These are phyloP conservation scores for Metschnikowia borealis DNA, from an alignment of 805 yeast species.

Conservation along the genomic window DNA sequence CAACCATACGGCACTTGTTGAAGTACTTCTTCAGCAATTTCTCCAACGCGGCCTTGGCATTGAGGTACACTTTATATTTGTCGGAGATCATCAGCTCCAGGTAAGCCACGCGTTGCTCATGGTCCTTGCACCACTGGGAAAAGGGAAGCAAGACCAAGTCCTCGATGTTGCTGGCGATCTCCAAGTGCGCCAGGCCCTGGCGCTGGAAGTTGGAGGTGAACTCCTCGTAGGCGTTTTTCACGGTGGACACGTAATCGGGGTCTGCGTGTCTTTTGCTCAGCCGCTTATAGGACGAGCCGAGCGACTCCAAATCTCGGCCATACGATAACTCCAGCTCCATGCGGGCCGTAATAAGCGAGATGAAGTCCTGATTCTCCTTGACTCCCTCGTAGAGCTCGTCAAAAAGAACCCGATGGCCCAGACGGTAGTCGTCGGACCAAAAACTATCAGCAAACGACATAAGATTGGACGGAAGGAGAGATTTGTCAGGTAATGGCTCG, in stretches of 20 bases:
- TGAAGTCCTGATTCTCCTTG: slow-evolving; percentile 65
- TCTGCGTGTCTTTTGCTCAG: slow-evolving; percentile 37
- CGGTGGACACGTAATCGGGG: slow-evolving; percentile 61
- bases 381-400: slow-evolving; percentile 57
- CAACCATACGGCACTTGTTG: slow-evolving; percentile 71
- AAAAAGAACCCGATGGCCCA: slow-evolving; percentile 51
- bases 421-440: slow-evolving; percentile 66
- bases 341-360: slow-evolving; percentile 59
- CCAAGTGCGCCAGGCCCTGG: slow-evolving; percentile 57
- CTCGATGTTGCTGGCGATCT: slow-evolving; percentile 59
- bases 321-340: slow-evolving; percentile 69
- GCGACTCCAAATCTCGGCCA: slow-evolving; percentile 50
- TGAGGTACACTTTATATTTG: slow-evolving; percentile 51
- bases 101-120: slow-evolving; percentile 59
- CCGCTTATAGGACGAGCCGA: slow-evolving; percentile 39
- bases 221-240: slow-evolving; percentile 60
- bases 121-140: slow-evolving; percentile 69
- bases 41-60: slow-evolving; percentile 45
- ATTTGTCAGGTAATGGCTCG: too few species aligned
- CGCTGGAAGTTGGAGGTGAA: slow-evolving; percentile 49
- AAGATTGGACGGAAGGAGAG: background rate
- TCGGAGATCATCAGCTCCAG: slow-evolving; percentile 51
- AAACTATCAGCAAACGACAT: slow-evolving; percentile 71
- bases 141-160: slow-evolving; percentile 66
- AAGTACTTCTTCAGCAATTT: slow-evolving; percentile 65